These are phyloP conservation scores for Jimgerdemannia flammicorona DNA, from an alignment of 192 early-diverging fungal species.

Conservation along the genomic window DNA sequence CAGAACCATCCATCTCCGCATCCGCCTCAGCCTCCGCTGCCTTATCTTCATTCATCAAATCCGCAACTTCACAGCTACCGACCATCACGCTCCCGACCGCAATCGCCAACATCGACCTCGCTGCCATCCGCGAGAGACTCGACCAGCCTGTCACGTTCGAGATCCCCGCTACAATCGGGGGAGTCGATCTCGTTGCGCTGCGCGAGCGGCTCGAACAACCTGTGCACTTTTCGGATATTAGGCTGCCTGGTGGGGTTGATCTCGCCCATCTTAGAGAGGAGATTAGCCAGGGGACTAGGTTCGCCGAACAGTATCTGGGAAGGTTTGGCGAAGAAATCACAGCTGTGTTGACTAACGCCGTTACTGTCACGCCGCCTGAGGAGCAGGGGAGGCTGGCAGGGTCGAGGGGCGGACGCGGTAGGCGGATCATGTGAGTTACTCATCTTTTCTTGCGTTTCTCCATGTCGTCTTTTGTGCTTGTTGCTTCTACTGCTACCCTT, in stretches of 20 bases:
- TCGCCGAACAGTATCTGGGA: slow-evolving; percentile 50
- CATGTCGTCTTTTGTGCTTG: slow-evolving; percentile 13
- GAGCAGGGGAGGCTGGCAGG: slow-evolving; percentile 17
- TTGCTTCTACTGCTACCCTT: slow-evolving; percentile 7
- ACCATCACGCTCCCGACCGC: slow-evolving; percentile 19
- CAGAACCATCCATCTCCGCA: not conserved
- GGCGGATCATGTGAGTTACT: slow-evolving; percentile 16
- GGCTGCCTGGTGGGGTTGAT: slow-evolving; percentile 29
- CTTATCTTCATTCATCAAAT: slow-evolving; percentile 22
- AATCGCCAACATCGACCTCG: slow-evolving; percentile 12
- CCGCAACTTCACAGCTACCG: slow-evolving; percentile 13
- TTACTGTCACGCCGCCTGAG: slow-evolving; percentile 36
- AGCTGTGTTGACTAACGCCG: slow-evolving; percentile 34
- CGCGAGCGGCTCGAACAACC: slow-evolving; percentile 30
- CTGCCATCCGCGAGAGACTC: slow-evolving; percentile 20
- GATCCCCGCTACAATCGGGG: slow-evolving; percentile 10
- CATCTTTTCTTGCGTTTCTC: slow-evolving; percentile 8
- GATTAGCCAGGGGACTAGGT: slow-evolving; percentile 28
- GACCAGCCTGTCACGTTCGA: slow-evolving; percentile 17
- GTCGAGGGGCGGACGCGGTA: slow-evolving; percentile 13
- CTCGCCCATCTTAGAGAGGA: slow-evolving; percentile 22
- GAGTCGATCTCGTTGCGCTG: slow-evolving; percentile 11
- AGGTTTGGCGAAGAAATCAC: slow-evolving; percentile 42
- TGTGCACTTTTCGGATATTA: slow-evolving; percentile 19
- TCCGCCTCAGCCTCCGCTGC: slow-evolving; percentile 19